Evolutionary conservation across 148 eudicot genomes (phyloP), one percentile per base, ranked within the genome.

Genomic region (Pouteria glomerata): DNA sequence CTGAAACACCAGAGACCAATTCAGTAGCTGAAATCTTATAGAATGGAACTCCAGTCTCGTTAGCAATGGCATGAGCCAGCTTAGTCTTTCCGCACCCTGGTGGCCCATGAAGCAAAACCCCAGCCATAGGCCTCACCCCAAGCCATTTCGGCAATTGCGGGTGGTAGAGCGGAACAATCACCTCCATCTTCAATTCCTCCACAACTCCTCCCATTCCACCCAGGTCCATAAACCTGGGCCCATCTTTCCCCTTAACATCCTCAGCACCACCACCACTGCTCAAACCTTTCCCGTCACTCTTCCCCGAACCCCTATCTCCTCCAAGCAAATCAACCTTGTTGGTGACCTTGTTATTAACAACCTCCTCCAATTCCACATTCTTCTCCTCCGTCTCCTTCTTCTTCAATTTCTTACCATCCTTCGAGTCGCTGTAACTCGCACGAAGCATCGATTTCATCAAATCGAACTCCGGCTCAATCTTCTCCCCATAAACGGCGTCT

Each of bases 11-110:
- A 74, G 98, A 93, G 33, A 90, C 89, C 69, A 93, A 79, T 65
- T 88, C 94, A 62, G 92, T 87, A 29, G 98, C 92, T 12, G 90
- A 84, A 73, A 89, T 85, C 78, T 87, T 87, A 65, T 88, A 85
- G 59, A 93, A 89, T 3, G 94, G 90, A 42, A 89, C 81, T 14
- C 92, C 85, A 2, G 88, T 74, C 81, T 93, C 97, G 59, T 87
- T 93, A 1, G 98, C 98, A 85, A 93, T 84, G 52, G 98, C 97
- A 50, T 89, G 89, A 39, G 98, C 98, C 55, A 93, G 81, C 78
- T 73, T 89, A 4, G 96, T 90, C 82, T 93, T 93, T 14, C 98
- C 96, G 71, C 96, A 93, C 27, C 98, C 98, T 12, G 98, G 98
- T 18, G 98, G 98, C 10, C 97, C 97, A 55, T 89, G 89, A 7